A percentile compares a stretch with the other conserved stretches of the same genome.
These are phyloP conservation scores for Saksenaea oblongispora DNA, from an alignment of 371 early-diverging fungal genomes.

Conservation along the genomic window DNA sequence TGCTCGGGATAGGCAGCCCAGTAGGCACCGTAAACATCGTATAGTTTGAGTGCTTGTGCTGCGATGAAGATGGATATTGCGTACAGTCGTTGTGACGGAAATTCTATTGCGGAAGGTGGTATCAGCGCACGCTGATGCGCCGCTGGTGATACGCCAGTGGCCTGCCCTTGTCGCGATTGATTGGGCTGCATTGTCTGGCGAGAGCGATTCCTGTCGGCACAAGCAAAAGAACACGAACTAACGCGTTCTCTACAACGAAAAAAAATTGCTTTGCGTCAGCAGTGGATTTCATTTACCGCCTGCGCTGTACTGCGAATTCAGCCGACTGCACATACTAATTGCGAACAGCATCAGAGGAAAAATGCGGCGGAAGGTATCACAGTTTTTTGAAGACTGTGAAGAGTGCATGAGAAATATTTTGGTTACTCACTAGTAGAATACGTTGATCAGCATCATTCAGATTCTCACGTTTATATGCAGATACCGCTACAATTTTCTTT, in stretches of 20 bases:
- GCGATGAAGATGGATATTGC: conserved; percentile 35
- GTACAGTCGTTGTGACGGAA: conserved; percentile 45
- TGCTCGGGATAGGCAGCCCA: conserved; percentile 31
- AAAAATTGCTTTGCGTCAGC: conserved; percentile 1
- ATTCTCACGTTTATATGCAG: too few species aligned
- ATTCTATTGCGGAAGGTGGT: conserved; percentile 39
- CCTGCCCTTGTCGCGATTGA: conserved; percentile 12
- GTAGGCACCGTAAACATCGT: conserved; percentile 24
- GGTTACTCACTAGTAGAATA: too few species aligned
- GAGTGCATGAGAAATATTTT: too few species aligned
- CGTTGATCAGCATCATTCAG: too few species aligned
- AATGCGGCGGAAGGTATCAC: too few species aligned
- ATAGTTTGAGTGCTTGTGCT: conserved; percentile 35
- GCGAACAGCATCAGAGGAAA: too few species aligned
- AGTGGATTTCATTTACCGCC: neutral
- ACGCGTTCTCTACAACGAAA: neutral
- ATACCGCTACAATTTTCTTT: too few species aligned
- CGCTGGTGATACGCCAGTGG: conserved; percentile 10
- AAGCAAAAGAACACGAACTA: neutral
- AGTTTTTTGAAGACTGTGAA: too few species aligned
- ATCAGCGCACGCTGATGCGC: conserved; percentile 42
- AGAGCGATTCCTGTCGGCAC: conserved; percentile 5
- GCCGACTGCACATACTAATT: neutral
- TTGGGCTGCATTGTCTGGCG: conserved; percentile 11
- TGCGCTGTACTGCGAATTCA: neutral